Percentiles rank a stretch among this genome's conserved stretches.
Conservation (phyloP, 2,329 filamentous ascomycete species). For the Aureobasidium mangrovei region DNA sequence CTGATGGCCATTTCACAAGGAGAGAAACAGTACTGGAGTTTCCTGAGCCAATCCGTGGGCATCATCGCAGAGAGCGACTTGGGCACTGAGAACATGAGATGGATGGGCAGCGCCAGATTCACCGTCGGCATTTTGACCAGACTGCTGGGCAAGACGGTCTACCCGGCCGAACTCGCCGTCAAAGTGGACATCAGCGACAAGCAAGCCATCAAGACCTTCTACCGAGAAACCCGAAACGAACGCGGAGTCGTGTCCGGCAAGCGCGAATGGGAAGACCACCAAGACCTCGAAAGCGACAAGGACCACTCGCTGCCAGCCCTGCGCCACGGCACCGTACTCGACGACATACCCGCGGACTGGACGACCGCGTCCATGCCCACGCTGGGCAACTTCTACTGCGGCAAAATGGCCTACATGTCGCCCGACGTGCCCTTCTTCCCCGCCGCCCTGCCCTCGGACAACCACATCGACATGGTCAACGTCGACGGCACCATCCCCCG, state of each 20-base stretch:
- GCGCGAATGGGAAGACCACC: slow-evolving; percentile 20
- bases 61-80: slow-evolving; percentile 86
- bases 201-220: slow-evolving; percentile 62
- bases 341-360: slow-evolving; percentile 71
- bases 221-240: slow-evolving; percentile 35
- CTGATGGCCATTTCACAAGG: slow-evolving; percentile 83
- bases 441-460: slow-evolving; percentile 72
- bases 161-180: slow-evolving; percentile 81
- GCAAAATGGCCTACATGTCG: slow-evolving; percentile 92
- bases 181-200: slow-evolving; percentile 77
- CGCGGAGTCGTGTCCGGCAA: slow-evolving; percentile 20
- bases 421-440: slow-evolving; percentile 81
- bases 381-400: slow-evolving; percentile 85
- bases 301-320: slow-evolving; percentile 53
- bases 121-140: slow-evolving; percentile 75
- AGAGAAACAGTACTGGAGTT: slow-evolving; percentile 64
- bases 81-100: slow-evolving; percentile 80
- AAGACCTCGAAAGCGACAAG: slow-evolving; percentile 17
- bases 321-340: slow-evolving; percentile 69
- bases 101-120: slow-evolving; percentile 85
- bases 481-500: slow-evolving; percentile 68
- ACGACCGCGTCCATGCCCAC: slow-evolving; percentile 62
- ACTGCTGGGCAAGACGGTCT: slow-evolving; percentile 65
- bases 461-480: slow-evolving; percentile 73
- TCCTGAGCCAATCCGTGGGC: slow-evolving; percentile 82